Evolutionary conservation across 805 yeast species (phyloP).

Genomic region (Pichia pseudocactophila): DNA sequence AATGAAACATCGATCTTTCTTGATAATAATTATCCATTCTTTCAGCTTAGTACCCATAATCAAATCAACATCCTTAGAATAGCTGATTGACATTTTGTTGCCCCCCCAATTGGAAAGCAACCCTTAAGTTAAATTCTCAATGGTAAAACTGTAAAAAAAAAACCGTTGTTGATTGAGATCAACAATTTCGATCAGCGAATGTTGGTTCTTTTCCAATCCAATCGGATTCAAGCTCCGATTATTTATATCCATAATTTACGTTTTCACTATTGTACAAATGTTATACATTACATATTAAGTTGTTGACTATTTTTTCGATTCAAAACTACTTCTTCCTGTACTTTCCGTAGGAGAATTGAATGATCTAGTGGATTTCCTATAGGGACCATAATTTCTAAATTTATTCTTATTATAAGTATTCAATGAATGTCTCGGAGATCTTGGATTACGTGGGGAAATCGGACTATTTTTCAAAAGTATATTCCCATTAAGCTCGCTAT

Average conservation of each 20-base stretch:
- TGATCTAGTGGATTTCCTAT: conserved; percentile 4
- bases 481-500: conserved; percentile 12
- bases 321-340: not conserved
- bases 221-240: too few relatives aligned
- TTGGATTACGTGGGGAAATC: conserved; percentile 20
- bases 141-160: too few relatives aligned
- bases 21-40: not conserved
- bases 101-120: too few relatives aligned
- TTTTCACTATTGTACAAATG: not conserved
- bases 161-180: too few relatives aligned
- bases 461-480: conserved; percentile 19
- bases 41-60: not conserved
- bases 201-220: too few relatives aligned
- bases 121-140: too few relatives aligned
- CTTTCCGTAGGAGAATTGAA: conserved; percentile 1
- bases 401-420: conserved; percentile 7
- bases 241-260: too few relatives aligned
- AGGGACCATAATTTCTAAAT: conserved; percentile 10
- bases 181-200: too few relatives aligned
- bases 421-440: conserved; percentile 18
- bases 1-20: not conserved
- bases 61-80: not conserved
- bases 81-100: not conserved
- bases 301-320: not conserved
- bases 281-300: too few relatives aligned